A percentile compares a stretch with the other conserved stretches of the same genome.
These are phyloP conservation scores for Fusarium sp. DNA, from an alignment of 2,329 filamentous ascomycete genomes.

Conservation along the genomic window DNA sequence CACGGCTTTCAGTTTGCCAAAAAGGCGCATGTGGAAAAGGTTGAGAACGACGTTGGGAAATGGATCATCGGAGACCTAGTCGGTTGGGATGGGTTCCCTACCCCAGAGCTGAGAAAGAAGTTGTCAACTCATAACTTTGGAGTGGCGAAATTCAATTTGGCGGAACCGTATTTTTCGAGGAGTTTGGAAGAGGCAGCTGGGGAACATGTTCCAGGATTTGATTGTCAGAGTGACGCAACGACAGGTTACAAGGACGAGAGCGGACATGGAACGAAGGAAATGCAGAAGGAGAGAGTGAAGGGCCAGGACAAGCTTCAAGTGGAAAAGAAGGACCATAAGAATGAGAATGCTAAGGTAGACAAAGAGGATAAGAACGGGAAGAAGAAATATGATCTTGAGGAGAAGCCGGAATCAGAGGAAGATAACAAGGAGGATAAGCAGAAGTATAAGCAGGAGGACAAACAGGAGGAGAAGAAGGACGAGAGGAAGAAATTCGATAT, in stretches of 20 bases:
- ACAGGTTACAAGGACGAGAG: no score
- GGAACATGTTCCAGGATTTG: background rate
- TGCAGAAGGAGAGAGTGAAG: background rate
- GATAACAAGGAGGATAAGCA: background rate
- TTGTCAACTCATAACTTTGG: background rate
- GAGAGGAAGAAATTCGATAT: no score
- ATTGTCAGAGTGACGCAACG: no score
- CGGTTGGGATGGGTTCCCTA: background rate
- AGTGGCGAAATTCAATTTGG: background rate
- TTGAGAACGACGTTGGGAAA: background rate
- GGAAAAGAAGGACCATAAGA: background rate
- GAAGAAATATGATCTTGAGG: no score
- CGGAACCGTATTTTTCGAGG: background rate
- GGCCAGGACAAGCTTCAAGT: rapidly evolving
- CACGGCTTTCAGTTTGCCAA: background rate
- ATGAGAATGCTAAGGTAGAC: rapidly evolving
- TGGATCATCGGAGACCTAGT: background rate
- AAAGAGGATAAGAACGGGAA: background rate
- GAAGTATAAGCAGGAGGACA: no score
- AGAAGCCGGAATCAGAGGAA: no score
- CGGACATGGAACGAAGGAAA: background rate
- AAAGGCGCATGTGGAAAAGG: rapidly evolving
- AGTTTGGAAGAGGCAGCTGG: background rate
- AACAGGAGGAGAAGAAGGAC: no score
- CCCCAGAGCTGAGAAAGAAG: rapidly evolving